Conservation (phyloP, 345 rosid genomes). For the Rhizophora mangle region DNA sequence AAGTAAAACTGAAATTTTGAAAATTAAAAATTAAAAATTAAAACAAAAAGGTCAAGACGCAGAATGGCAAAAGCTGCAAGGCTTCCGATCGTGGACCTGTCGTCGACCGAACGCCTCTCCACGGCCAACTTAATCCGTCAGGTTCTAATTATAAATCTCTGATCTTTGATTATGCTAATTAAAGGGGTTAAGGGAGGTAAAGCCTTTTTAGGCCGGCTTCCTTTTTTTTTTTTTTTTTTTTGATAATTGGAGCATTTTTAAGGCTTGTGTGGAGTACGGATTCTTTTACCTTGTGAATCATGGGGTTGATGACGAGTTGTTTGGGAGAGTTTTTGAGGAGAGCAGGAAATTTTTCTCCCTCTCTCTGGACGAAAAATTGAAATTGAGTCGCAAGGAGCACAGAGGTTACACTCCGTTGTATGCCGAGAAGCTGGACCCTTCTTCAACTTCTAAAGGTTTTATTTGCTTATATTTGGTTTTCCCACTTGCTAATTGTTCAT, state of each 20-base stretch:
- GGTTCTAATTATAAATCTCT: slow-evolving; percentile 7
- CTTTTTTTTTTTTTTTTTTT: neutral
- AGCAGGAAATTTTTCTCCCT: slow-evolving; percentile 67
- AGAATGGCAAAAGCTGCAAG: slow-evolving; percentile 15
- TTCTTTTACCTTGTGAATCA: slow-evolving; percentile 89
- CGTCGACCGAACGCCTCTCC: slow-evolving; percentile 13
- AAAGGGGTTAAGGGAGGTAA: too few species aligned
- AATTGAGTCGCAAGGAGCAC: slow-evolving; percentile 33
- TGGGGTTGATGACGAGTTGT: slow-evolving; percentile 58
- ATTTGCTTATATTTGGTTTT: neutral
- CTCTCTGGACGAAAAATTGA: slow-evolving; percentile 56
- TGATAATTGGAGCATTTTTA: slow-evolving; percentile 7
- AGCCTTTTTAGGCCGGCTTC: too few species aligned
- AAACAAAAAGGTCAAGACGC: too few species aligned
- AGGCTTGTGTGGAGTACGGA: slow-evolving; percentile 78
- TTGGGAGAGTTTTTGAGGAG: slow-evolving; percentile 42
- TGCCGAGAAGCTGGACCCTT: slow-evolving; percentile 47
- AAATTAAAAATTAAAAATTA: too few species aligned
- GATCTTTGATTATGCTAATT: too few species aligned
- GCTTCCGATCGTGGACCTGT: slow-evolving; percentile 28
- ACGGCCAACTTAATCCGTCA: slow-evolving; percentile 25
- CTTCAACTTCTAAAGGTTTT: slow-evolving; percentile 41
- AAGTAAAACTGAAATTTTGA: too few species aligned
- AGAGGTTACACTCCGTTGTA: slow-evolving; percentile 68
- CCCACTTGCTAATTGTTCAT: neutral